Conservation (phyloP, 1,284 basidiomycete species). For the Pseudozyma thailandica region DNA sequence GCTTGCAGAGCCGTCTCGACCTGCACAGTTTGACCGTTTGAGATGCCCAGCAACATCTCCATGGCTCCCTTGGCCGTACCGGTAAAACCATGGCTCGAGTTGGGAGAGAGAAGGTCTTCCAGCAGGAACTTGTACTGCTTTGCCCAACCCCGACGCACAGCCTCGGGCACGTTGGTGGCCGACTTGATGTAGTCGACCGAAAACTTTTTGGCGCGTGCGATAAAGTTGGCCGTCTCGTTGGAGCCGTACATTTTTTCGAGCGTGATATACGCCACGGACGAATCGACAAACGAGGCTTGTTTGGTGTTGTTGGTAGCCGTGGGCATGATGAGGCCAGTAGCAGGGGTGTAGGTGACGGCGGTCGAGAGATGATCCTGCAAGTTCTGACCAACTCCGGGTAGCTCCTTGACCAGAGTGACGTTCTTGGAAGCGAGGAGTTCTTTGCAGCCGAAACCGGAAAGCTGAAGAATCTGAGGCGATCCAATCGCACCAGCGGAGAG, state of each 20-base stretch:
- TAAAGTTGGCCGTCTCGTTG: constrained; percentile 38
- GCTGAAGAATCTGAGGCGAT: constrained; percentile 71
- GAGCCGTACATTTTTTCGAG: constrained; percentile 49
- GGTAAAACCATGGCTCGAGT: constrained; percentile 37
- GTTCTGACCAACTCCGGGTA: constrained; percentile 73
- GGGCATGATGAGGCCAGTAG: constrained; percentile 27
- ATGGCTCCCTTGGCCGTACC: constrained; percentile 40
- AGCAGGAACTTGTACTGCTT: constrained; percentile 50
- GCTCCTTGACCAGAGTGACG: constrained; percentile 69
- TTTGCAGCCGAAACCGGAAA: constrained; percentile 72
- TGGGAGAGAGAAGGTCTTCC: constrained; percentile 29
- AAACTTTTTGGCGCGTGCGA: constrained; percentile 32
- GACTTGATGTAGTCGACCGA: constrained; percentile 37
- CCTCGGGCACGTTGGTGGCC: constrained; percentile 38
- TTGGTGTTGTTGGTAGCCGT: constrained; percentile 33
- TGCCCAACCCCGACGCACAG: constrained; percentile 44
- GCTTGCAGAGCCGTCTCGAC: constrained; percentile 58
- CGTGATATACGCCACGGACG: constrained; percentile 56
- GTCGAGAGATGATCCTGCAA: constrained; percentile 71
- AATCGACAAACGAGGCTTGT: constrained; percentile 56
- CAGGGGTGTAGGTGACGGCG: constrained; percentile 43
- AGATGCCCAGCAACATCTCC: constrained; percentile 59
- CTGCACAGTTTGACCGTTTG: constrained; percentile 36
- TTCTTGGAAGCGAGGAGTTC: constrained; percentile 69
- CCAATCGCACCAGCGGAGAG: constrained; percentile 67